phyloP scores from a whole-genome alignment of 1,139 yeast genomes.

The Debaryomyces singareniensis region DNA sequence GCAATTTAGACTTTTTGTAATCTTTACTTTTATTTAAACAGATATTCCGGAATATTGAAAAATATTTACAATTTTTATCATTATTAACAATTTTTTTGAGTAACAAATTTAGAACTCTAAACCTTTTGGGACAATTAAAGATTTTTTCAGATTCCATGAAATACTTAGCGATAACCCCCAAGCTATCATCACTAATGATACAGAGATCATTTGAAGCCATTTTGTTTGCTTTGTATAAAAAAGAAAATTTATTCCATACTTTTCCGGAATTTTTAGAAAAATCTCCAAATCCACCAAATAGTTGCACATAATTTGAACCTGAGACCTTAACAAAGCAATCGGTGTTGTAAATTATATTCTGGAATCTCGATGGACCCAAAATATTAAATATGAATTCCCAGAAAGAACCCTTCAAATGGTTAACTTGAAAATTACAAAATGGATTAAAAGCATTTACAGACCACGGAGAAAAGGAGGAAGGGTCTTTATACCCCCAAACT shows the following conservation, averaged over 20 bases:
- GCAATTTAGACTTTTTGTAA: constrained; percentile 2
- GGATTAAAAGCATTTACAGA: constrained; percentile 14
- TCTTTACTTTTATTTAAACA: constrained; percentile 9
- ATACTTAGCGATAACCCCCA: no score
- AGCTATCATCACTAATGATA: no score
- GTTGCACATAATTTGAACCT: constrained; percentile 15
- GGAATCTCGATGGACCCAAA: constrained; percentile 26
- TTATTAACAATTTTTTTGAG: constrained; percentile 13
- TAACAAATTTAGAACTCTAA: constrained; percentile 11
- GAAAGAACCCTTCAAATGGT: constrained; percentile 23
- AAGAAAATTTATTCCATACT: no score
- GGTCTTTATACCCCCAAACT: constrained; percentile 20
- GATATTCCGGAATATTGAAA: constrained; percentile 17
- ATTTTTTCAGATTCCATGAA: no score
- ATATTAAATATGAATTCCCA: constrained; percentile 29
- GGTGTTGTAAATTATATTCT: constrained; percentile 22
- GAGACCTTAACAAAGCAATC: constrained; percentile 15
- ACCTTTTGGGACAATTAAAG: constrained; percentile 16
- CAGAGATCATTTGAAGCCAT: no score
- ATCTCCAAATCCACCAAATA: constrained; percentile 30
- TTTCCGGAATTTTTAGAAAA: no score
- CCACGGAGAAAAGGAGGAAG: constrained; percentile 8
- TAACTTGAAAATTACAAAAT: constrained; percentile 18
- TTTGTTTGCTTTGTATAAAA: no score
- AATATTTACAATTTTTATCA: constrained; percentile 20